Evolutionary conservation across 257 asterid species (phyloP), one percentile per base, ranked within the genome.

Genomic region (Galeopsis tetrahit): DNA sequence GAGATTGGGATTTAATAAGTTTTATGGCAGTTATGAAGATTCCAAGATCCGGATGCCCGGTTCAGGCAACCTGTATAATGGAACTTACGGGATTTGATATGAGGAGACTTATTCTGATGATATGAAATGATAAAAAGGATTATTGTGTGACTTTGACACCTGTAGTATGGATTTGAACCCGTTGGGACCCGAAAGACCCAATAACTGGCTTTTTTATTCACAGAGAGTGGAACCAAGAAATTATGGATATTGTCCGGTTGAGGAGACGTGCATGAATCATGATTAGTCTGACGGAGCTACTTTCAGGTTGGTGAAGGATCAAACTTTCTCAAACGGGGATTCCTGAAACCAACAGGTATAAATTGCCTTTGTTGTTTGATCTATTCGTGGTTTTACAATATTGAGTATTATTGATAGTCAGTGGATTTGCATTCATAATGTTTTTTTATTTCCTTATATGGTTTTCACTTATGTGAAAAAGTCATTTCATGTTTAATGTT

Each of bases 271-370:
- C 38, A 75, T 63, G 77, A 49, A 73, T 53, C 31, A 13, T 65
- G 69, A 72, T 63, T 81, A 53, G 84, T 79, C 81, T 80, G 77
- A 61, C 65, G 66, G 74, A 76, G 84, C 74, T 79, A 83, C 85
- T 83, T 86, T 82, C 84, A 61, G 80, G 85, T 85, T 88, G 96
- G 92, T 85, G 85, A 82, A 79, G 88, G 96, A 80, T 79, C 82
- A 70, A 76, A 78, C 83, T 88, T 82, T 84, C 78, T 58, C 76
- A 75, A 80, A 80, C 73, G 66, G 77, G 85, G 88, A 78, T 79
- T 85, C 90, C 83, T 31, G 77, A 83, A 81, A 70, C 86, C 82
- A 81, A 81, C 82, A 79, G 86, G 88, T 81, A 79, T 48, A 17
- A 10, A 28, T 72, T 32, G 38, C 10, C 17, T 69, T 34, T 17